Evolutionary conservation across 345 rosid species (phyloP).

Genomic region (Kernera saxatilis): DNA sequence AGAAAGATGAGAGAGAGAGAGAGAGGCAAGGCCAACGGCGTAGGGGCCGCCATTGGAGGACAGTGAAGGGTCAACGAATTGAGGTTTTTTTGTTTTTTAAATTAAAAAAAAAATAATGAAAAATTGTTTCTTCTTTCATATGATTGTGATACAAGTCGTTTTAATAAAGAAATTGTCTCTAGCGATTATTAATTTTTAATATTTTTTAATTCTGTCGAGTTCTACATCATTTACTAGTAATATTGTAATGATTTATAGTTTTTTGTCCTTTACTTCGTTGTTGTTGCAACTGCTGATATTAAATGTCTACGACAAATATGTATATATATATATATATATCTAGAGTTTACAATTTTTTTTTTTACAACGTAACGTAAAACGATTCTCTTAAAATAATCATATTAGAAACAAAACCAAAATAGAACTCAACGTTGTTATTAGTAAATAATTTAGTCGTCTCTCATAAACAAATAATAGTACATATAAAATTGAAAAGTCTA

Average conservation of each 20-base stretch:
- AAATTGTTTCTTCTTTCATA: conserved; percentile 17
- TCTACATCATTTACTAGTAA: conserved; percentile 27
- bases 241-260: conserved; percentile 32
- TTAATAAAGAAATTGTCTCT: conserved; percentile 22
- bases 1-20: neutral
- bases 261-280: conserved; percentile 28
- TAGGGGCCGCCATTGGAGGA: conserved; percentile 97
- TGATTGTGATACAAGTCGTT: conserved; percentile 32
- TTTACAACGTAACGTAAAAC: neutral
- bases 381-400: neutral
- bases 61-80: conserved; percentile 76
- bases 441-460: neutral
- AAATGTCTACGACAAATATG: conserved; percentile 21
- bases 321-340: conserved; percentile 2
- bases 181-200: conserved; percentile 5
- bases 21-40: conserved; percentile 79
- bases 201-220: neutral
- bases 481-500: neutral
- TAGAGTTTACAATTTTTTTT: neutral
- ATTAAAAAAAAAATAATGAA: conserved; percentile 4
- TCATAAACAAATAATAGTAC: neutral
- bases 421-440: neutral
- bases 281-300: conserved; percentile 35
- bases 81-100: conserved; percentile 6
- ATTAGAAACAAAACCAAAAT: neutral